Evolutionary conservation across 2,329 filamentous ascomycete species (phyloP), one percentile per base, ranked within the genome.

Genomic region (Mariannaea sp.): DNA sequence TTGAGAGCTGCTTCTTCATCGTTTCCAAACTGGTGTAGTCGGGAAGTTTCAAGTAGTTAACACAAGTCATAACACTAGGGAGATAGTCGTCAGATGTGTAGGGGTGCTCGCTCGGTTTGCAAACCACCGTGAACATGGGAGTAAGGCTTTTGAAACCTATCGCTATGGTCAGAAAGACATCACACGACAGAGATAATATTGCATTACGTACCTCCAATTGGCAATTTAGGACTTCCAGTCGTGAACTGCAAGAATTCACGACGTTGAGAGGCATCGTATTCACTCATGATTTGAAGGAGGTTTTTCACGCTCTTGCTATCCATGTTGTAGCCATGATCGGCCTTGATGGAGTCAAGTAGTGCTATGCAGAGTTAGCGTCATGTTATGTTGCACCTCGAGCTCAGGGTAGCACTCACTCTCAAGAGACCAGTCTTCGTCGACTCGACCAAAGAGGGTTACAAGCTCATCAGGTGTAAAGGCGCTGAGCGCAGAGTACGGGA

Each of bases 21-120:
- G 88, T 80, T 2, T 90, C 83, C 57, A 96, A 76, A 62, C 78
- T 85, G 61, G 86, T 93, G 74, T 99, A 99, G 73, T 99, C 91
- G 16, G 94, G 94, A 68, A 99, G 82, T 75, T 99, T 99, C 66
- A 99, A 84, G 71, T 99, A 99, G 73, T 99, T 99, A 74, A 96
- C 94, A 71, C 95, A 99, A 9, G 95, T 99, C 95, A 99, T 99
- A 71, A 99, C 95, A 70, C 92, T 97, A 10, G 95, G 94, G n/a
- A 99, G 82, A 68, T 97, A 99, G 75, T 99, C 94, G 68, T 99
- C 94, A 4, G 93, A 93, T 3, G 87, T 88, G 71, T 92, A 94
- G 2, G 94, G 94, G 13, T 91, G 86, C 69, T 99, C 94, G 72
- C 90, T 96, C n/a, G 93, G 93, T 73, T 97, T 97, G 81, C 94